Evolutionary conservation across 305 asterid species (phyloP).

Genomic region (Solanum hybrid): DNA sequence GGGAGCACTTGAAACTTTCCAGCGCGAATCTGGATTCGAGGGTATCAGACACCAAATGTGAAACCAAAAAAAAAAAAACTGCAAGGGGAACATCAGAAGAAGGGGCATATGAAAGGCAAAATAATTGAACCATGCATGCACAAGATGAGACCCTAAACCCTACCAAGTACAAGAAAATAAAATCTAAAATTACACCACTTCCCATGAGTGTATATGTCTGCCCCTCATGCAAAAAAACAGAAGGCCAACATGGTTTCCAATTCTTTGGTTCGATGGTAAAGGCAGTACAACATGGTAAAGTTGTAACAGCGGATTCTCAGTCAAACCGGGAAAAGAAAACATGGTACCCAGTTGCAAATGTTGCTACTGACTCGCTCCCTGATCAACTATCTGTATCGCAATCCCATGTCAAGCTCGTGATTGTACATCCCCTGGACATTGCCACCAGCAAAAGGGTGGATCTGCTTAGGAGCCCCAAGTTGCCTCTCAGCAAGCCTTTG

Average conservation of each 20-base stretch:
- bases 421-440: conserved; percentile 48
- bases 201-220: not conserved
- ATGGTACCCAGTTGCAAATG: not conserved
- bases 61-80: no score
- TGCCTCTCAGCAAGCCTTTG: conserved; percentile 70
- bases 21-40: not conserved
- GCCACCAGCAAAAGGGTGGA: conserved; percentile 35
- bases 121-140: not conserved
- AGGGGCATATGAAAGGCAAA: not conserved
- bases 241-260: not conserved
- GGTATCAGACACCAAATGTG: not conserved
- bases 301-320: not conserved
- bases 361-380: not conserved
- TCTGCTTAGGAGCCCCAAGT: conserved; percentile 52
- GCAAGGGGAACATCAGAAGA: not conserved
- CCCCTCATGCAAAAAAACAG: not conserved
- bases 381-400: conserved; percentile 40
- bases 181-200: not conserved
- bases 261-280: not conserved
- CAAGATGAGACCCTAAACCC: not conserved
- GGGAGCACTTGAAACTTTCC: not conserved
- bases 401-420: conserved; percentile 60
- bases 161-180: not conserved
- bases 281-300: not conserved
- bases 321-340: not conserved